Percentiles rank a stretch among this genome's conserved stretches.
Evolutionary conservation across 2,329 filamentous ascomycete species (phyloP).

Genomic region (Aureobasidium uvarum): DNA sequence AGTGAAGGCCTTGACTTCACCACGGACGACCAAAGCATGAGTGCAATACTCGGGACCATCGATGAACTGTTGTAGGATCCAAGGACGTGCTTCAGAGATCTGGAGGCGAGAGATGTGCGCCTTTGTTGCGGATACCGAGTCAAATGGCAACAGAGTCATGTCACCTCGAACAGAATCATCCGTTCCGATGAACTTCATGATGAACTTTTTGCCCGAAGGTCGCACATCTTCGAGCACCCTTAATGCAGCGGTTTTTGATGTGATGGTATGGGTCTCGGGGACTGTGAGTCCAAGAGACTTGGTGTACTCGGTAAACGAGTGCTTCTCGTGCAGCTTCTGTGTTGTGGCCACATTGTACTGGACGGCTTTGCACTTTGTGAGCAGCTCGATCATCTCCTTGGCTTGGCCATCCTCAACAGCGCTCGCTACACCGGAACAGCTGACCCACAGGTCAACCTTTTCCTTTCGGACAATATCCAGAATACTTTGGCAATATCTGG

Average conservation of each 20-base stretch:
- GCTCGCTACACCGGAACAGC: constrained; percentile 66
- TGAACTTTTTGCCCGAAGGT: constrained; percentile 50
- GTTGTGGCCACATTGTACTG: constrained; percentile 61
- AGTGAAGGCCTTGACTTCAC: constrained; percentile 63
- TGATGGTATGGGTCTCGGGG: constrained; percentile 52
- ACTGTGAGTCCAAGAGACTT: constrained; percentile 51
- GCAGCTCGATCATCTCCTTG: constrained; percentile 59
- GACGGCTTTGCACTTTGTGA: constrained; percentile 60
- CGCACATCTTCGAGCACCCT: constrained; percentile 49
- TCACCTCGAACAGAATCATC: constrained; percentile 60
- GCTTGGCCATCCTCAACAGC: constrained; percentile 66
- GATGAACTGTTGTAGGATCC: constrained; percentile 69
- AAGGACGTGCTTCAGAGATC: constrained; percentile 57
- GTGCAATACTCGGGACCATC: constrained; percentile 67
- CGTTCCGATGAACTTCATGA: constrained; percentile 65
- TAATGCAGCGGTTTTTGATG: constrained; percentile 54
- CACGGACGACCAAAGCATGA: constrained; percentile 65
- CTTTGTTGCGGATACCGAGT: constrained; percentile 54
- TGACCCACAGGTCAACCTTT: constrained; percentile 68
- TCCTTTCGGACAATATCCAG: constrained; percentile 60
- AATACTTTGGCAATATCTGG: constrained; percentile 57
- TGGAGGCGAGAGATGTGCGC: constrained; percentile 55
- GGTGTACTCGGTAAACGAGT: constrained; percentile 62
- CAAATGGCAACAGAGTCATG: constrained; percentile 64
- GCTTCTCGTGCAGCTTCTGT: constrained; percentile 61